phyloP scores from a whole-genome alignment of 2,329 filamentous ascomycete species.

The Stagonosporopsis rhizophila region DNA sequence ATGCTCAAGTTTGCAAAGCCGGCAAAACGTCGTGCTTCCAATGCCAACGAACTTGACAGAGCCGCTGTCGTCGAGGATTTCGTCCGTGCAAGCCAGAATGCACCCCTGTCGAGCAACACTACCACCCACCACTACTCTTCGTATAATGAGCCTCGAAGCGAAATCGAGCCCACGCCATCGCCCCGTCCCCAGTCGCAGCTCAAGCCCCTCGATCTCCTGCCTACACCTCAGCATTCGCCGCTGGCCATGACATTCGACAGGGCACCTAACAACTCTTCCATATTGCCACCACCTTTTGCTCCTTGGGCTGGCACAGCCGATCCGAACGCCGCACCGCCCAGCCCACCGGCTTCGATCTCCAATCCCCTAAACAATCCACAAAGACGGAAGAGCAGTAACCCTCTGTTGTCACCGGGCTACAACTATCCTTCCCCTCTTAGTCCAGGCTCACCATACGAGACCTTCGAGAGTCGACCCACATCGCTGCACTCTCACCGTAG shows the following conservation, averaged over 20 bases:
- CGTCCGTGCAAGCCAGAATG: slow-evolving; percentile 24
- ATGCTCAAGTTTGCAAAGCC: slow-evolving; percentile 29
- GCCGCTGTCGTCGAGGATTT: slow-evolving; percentile 5
- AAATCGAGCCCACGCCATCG: slow-evolving; percentile 5
- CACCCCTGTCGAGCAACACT: slow-evolving; percentile 23
- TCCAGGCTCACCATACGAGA: slow-evolving; percentile 9
- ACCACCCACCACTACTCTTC: slow-evolving; percentile 20
- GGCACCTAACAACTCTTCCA: slow-evolving; percentile 16
- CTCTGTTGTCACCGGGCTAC: slow-evolving; percentile 6
- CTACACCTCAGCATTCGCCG: slow-evolving; percentile 34
- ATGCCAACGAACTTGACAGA: slow-evolving; percentile 16
- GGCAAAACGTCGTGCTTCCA: slow-evolving; percentile 12
- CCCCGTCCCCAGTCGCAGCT: slow-evolving; percentile 18
- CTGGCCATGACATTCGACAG: slow-evolving; percentile 22
- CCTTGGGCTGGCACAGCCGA: slow-evolving; percentile 27
- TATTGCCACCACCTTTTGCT: slow-evolving; percentile 32
- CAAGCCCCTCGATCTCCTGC: slow-evolving; percentile 23
- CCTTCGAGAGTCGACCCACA: slow-evolving; percentile 21
- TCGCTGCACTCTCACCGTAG: slow-evolving; percentile 26
- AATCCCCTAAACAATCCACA: slow-evolving; percentile 16
- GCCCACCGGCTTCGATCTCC: slow-evolving; percentile 23
- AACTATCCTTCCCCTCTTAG: slow-evolving; percentile 5
- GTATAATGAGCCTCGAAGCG: background rate
- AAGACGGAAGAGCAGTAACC: slow-evolving; percentile 17
- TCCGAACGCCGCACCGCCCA: slow-evolving; percentile 21